Evolutionary conservation across 176 grass and related monocot genomes (phyloP), one percentile per base, ranked within the genome.

Genomic region (Carex kokanica): DNA sequence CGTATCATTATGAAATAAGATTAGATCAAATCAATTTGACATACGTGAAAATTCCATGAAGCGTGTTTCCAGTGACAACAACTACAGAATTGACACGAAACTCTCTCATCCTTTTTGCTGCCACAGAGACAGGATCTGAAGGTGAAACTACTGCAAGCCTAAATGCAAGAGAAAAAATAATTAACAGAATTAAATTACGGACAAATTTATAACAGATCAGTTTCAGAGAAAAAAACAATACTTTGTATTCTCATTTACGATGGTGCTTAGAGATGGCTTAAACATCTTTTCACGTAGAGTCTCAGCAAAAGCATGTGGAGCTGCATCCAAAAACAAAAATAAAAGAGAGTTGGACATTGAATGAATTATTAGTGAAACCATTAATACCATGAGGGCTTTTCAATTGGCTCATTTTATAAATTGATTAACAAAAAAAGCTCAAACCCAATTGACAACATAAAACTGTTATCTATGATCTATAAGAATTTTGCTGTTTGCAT

Each of bases 1-100:
- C 24, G 3, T 8, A 29, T 29, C 14, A 31, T 52, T 53, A 43
- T 27, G 57, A 36, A 49, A 81, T 54, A 73, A 68, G 81, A 58
- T 53, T 75, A 29, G n/a, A 17, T 72, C 40, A 72, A 72, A 75
- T 25, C 20, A 75, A 54, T 75, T 75, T 32, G 49, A 56, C 73
- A 84, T 88, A 99, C 97, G 93, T 99, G 34, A 99, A 89, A 86
- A 99, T 95, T 25, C 97, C 97, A 80, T 96, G 93, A 78, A 91
- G 84, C 45, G 77, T 93, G 83, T 80, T 93, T 91, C 93, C 91
- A 64, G 89, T 90, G 81, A 83, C 38, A 38, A 99, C 89, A 74
- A 99, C 84, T 49, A 96, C 93, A 0, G 91, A 99, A 91, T 93
- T 92, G 80, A 99, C 91, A 86, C 78, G 88, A 81, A 93, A 90